Evolutionary conservation across 768 basidiomycete species (phyloP), one percentile per base, ranked within the genome.

Genomic region (Trametes cubensis): DNA sequence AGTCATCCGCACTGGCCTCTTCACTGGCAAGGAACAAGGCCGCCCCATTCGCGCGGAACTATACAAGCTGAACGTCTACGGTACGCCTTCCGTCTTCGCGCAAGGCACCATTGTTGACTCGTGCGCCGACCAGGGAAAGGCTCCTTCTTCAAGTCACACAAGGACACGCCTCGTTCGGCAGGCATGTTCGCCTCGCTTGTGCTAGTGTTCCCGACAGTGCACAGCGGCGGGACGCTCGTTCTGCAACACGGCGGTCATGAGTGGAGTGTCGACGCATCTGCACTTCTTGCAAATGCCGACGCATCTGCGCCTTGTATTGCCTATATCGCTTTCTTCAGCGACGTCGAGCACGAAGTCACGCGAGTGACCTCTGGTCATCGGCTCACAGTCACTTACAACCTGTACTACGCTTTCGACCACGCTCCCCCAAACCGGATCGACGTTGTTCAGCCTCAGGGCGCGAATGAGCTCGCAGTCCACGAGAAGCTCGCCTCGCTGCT

Each of bases 1-100:
- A n/a, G 54, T 45, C 25, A 48, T 66, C 11, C 64, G 77, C 46
- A 67, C 63, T 1, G 55, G 66, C 21, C 65, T 80, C 6, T 59
- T 78, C 14, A 55, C 69, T 18, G 68, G 72, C 17, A 62, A 66
- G 2, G 54, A 61, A 17, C 59, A 68, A n/a, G 41, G 65, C 6
- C 52, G 58, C 15, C 25, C 44, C 8, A 68, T 80, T 40, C 55
- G 50, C 2, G 64, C 71, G 1, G 78, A 81, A 60, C 60, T 80
- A 11, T 78, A 79, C 67, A 81, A 82, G 62, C 68, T 81, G 54
- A 79, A 80, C 45, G 74, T 81, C 4, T 80, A 82, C 57, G 75
- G 81, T 79, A 57, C 4, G 67, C 64, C 6, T 10, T 13, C 44
- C 18, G 2, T 13, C 15, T 39, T 3, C 0, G 15, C 17, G 3